A percentile compares a stretch with the other conserved stretches of the same genome.
These are phyloP conservation scores for Leucogyrophana mollusca DNA, from an alignment of 768 basidiomycete species.

Conservation along the genomic window DNA sequence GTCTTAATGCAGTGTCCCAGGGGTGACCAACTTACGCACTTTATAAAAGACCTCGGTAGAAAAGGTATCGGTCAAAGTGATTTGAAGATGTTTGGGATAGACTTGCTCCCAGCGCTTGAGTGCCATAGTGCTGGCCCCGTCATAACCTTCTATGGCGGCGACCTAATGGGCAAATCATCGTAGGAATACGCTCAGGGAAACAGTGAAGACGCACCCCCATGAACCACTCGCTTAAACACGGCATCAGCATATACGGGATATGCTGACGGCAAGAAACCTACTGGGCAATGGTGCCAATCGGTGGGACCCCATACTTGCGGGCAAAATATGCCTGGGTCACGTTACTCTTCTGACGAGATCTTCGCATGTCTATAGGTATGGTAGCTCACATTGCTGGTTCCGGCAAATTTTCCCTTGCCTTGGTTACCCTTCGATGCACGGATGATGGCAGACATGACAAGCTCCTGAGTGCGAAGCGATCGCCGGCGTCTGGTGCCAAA, in stretches of 20 bases:
- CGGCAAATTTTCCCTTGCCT: conserved; percentile 58
- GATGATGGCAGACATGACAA: conserved; percentile 68
- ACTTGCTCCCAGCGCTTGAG: conserved; percentile 86
- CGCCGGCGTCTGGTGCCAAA: conserved; percentile 86
- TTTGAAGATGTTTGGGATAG: conserved; percentile 53
- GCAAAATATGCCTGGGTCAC: conserved; percentile 87
- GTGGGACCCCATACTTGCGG: conserved; percentile 59
- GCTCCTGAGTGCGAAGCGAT: conserved; percentile 71
- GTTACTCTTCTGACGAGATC: conserved; percentile 2
- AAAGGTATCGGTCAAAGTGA: conserved; percentile 95
- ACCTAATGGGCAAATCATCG: conserved; percentile 46
- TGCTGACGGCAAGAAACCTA: conserved; percentile 37
- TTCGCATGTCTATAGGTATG: not conserved
- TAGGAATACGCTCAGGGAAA: not conserved
- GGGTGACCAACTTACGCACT: conserved; percentile 33
- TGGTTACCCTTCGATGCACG: conserved; percentile 55
- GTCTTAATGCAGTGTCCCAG: too few species aligned
- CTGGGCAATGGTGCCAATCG: conserved; percentile 87
- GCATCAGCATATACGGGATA: conserved; percentile 5
- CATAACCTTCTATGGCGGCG: conserved; percentile 83
- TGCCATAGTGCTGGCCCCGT: conserved; percentile 67
- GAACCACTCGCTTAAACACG: conserved; percentile 72
- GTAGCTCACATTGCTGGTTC: conserved; percentile 83
- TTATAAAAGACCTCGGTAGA: conserved; percentile 84
- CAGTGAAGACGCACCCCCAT: conserved; percentile 63